Base-by-base conservation (phyloP, 2,329 filamentous ascomycete genomes). In the Zasmidium cellare region DNA sequence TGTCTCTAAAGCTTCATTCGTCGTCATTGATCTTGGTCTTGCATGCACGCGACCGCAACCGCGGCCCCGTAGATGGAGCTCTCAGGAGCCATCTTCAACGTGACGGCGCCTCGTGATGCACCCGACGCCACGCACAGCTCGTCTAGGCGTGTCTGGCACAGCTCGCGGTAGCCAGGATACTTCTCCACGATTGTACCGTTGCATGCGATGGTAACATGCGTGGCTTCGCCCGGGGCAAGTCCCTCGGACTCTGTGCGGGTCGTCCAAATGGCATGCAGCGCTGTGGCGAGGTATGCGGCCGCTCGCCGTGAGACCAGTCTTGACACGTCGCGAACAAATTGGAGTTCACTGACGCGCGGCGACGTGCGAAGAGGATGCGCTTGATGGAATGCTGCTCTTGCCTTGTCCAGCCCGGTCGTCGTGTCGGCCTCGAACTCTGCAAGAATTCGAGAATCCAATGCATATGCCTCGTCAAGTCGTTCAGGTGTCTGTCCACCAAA, bases 131-230 rank as follows among this genome's bases (percentile, higher is more conserved):
- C 74, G 50, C 66, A 80, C 9, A 92, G 76, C 41, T 79, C 76
- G 66, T 91, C 79, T 48, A 92, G 75, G 65, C 86, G 85, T 5
- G 70, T 70, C 71, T 92, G 89, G 67, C 86, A 87, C 45, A 76
- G 79, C 28, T 73, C 74, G 20, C 82, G 77, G 72, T 91, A 93
- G 7, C 79, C 77, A 0, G 90, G 89, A 69, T 92, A 93, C 66
- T 87, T 87, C 74, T 92, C 89, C 52, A 92, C 86, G 51, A 93
- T 88, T 24, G 87, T 89, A 46, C 90, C 90, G 69, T 91, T 92
- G 74, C 88, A 92, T 2, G 88, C 88, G n/a, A 93, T 77, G 44
- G 77, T 76, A 53, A 79, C 71, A 58, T 70, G 72, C 20, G 70
- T 75, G 7, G 70, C 71, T 2, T 63, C 57, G 28, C 58, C 63